Base-by-base conservation (phyloP, 164 flowering plant genomes). In the Liriodendron chinense region DNA sequence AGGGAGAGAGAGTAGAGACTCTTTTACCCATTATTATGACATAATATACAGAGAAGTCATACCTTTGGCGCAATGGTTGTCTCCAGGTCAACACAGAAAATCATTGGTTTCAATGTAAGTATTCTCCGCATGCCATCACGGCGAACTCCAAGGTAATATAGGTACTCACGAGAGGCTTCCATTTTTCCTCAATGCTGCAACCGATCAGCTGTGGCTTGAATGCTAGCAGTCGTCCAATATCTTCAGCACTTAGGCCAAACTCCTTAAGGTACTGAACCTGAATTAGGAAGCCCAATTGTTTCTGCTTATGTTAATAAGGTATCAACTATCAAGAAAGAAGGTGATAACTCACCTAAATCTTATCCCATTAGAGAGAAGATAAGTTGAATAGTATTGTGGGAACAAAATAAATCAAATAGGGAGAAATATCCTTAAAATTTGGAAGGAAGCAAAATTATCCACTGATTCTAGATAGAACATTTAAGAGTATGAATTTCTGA, bases 81-180 rank as follows among this genome's bases (percentile, higher is more conserved):
- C 82, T 96, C 93, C 78, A 91, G 70, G 81, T 94, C 93, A 75
- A 91, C 75, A 82, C 97, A 96, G 78, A 88, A 96, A 34, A 94
- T 82, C 85, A 91, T 87, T 43, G 99, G 98, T 82, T 94, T 94
- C 56, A 87, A 70, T 16, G 76, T 82, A 72, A 96, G 97, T 66
- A 96, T 90, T 80, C 93, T 92, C 82, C 82, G 91, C 92, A 96
- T 90, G 69, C 98, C 98, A 82, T 90, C 98, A 78, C 88, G 88
- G 12, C 81, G 78, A 74, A 96, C 80, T 69, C 99, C 98, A 75
- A 88, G 92, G 82, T 93, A 96, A 78, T 94, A 92, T 1, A 96
- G 80, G 73, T 90, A 94, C 86, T 89, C 57, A 96, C 89, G 64
- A 92, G 90, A 78, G 98, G 99, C 81, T 90, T 92, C 98, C 97